Evolutionary conservation across 805 yeast species (phyloP), one percentile per base, ranked within the genome.

Genomic region (Nematodospora valgi): DNA sequence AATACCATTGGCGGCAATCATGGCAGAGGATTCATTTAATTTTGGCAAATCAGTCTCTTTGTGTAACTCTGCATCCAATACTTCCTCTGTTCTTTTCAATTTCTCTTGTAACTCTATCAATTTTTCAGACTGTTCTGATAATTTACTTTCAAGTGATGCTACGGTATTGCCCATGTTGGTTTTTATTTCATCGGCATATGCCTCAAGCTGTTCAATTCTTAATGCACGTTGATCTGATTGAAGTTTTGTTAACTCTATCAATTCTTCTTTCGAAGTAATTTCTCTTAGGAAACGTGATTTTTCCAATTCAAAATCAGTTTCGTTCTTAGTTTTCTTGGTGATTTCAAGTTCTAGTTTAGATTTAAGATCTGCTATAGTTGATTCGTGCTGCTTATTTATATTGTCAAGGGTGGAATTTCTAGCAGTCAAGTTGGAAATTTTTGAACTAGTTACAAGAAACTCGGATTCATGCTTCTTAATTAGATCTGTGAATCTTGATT

Each of bases 1-100:
- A 6, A 83, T 71, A 6, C 81, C 80, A 30, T 47, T 48, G 4
- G 57, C 42, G 15, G 79, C 69, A 23, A 74, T 71, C 10, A 59
- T 27, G 31, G 75, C 72, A 1, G 86, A 83, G 6, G 83, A 70
- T 5, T 80, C 75, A 0, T 83, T 68, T 33, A 80, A 55, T 17
- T 65, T 56, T 2, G 71, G 70, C 25, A 63, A 52, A 12, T 59
- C 64, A 6, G 63, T 59, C 34, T 62, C 70, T 41, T 57, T 58
- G 32, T 59, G 62, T 27, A 64, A 48, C 41, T 64, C 68, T 14
- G 55, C 48, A 35, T 65, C 68, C 21, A 68, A 49, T 3, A 59
- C 70, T 37, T 62, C 70, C 45, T 68, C 71, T 1, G 72, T 58
- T 28, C 69, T 41, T 30, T 53, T 55, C 8, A 68, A 47, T 34